phyloP scores from a whole-genome alignment of 2,329 filamentous ascomycete species.

The Aureobasidium sp. region DNA sequence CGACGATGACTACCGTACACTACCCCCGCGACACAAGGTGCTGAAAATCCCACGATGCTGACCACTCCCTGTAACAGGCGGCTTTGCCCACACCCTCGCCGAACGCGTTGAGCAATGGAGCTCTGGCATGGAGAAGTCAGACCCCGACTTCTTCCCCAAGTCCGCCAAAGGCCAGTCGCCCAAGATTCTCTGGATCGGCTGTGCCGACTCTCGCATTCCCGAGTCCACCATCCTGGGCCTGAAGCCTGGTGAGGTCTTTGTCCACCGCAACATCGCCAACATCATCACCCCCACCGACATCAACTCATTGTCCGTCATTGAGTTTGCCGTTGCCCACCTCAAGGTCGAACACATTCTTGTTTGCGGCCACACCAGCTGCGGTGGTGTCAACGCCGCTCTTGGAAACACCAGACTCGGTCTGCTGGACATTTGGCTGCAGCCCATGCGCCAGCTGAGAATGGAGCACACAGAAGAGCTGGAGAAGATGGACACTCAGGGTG shows the following conservation, averaged over 20 bases:
- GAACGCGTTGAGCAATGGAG: slow-evolving; percentile 64
- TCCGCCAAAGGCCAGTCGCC: slow-evolving; percentile 62
- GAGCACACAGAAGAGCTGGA: slow-evolving; percentile 47
- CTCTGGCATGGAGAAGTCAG: slow-evolving; percentile 54
- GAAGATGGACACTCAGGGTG: slow-evolving; percentile 37
- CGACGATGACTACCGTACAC: slow-evolving; percentile 11
- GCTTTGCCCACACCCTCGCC: slow-evolving; percentile 56
- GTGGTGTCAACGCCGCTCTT: slow-evolving; percentile 50
- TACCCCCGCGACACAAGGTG: not conserved
- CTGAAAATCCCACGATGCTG: not conserved
- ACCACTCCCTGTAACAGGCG: slow-evolving; percentile 35
- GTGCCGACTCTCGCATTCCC: slow-evolving; percentile 76
- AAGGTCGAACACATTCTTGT: slow-evolving; percentile 59
- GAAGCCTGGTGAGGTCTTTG: slow-evolving; percentile 77
- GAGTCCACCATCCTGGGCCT: slow-evolving; percentile 75
- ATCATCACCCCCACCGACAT: slow-evolving; percentile 69
- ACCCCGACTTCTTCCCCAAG: slow-evolving; percentile 64
- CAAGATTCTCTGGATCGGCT: slow-evolving; percentile 73
- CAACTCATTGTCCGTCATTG: slow-evolving; percentile 66
- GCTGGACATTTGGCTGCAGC: slow-evolving; percentile 56
- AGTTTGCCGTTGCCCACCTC: slow-evolving; percentile 68
- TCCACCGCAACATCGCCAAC: slow-evolving; percentile 88
- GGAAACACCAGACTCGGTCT: slow-evolving; percentile 51
- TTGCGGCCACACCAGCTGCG: slow-evolving; percentile 56
- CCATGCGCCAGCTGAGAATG: slow-evolving; percentile 48